phyloP scores from a whole-genome alignment of 2,329 filamentous ascomycete genomes.

The Diaporthe citrichinensis region DNA sequence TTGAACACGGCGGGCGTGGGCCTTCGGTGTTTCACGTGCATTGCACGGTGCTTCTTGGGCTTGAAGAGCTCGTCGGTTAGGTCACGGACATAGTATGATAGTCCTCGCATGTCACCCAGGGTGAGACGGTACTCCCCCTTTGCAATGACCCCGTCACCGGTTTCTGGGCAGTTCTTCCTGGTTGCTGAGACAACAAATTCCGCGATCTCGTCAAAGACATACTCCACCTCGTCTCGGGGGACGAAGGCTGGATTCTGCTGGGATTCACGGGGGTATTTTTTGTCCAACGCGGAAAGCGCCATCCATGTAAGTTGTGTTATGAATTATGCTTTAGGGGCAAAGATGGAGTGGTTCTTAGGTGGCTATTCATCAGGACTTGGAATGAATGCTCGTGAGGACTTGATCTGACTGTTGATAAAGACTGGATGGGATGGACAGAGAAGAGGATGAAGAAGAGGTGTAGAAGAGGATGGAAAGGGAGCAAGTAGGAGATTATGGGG shows the following conservation, averaged over 20 bases:
- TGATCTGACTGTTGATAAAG: not conserved
- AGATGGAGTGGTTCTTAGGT: not conserved
- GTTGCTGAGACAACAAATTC: slow-evolving; percentile 16
- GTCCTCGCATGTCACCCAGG: slow-evolving; percentile 18
- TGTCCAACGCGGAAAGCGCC: slow-evolving; percentile 2
- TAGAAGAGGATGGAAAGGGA: not conserved
- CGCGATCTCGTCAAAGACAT: slow-evolving; percentile 22
- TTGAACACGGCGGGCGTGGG: not conserved
- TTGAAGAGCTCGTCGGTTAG: slow-evolving; percentile 13
- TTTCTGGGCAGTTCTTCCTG: not conserved
- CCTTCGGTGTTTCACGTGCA: not conserved
- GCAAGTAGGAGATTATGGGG: not conserved
- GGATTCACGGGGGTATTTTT: slow-evolving; percentile 14
- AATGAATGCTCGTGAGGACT: not conserved
- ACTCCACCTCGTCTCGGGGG: not conserved
- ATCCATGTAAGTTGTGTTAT: slow-evolving; percentile 9
- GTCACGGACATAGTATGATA: slow-evolving; percentile 23
- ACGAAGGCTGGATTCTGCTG: not conserved
- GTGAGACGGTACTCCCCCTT: slow-evolving; percentile 25
- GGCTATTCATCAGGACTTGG: not conserved
- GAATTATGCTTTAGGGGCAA: not conserved
- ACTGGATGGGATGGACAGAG: not conserved
- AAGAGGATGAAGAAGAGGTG: not conserved
- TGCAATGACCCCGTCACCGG: not conserved
- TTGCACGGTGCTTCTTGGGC: not conserved